Percentiles rank a stretch among this genome's conserved stretches.
Conservation (phyloP, 1,284 basidiomycete genomes). For the Boletus hoseneyae region DNA sequence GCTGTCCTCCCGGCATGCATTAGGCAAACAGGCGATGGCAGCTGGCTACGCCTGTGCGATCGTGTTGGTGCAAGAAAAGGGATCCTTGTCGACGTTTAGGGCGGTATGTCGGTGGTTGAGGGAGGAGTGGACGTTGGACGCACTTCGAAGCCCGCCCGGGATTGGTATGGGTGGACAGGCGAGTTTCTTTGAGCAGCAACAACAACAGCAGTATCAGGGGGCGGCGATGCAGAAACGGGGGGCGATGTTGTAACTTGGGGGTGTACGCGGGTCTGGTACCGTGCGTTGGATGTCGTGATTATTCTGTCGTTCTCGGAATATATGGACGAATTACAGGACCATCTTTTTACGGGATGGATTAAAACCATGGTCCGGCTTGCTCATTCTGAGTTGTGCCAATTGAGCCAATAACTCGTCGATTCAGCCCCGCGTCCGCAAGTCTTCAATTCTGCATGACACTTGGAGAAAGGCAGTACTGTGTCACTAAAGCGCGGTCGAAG, state of each 20-base stretch:
- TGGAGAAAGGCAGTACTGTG: no score
- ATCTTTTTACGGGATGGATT: no score
- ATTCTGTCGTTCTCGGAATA: not conserved
- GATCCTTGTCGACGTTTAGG: slow-evolving; percentile 79
- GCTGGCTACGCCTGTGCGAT: slow-evolving; percentile 41
- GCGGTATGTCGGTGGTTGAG: slow-evolving; percentile 68
- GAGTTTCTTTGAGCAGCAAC: slow-evolving; percentile 24
- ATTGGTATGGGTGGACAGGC: slow-evolving; percentile 10
- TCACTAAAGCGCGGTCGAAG: no score
- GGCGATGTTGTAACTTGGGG: slow-evolving; percentile 11
- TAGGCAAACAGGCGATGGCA: slow-evolving; percentile 20
- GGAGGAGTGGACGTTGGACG: slow-evolving; percentile 57
- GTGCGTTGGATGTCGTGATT: not conserved
- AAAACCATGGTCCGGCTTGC: no score
- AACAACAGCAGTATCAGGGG: slow-evolving; percentile 14
- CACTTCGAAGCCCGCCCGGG: slow-evolving; percentile 22
- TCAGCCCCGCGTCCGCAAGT: no score
- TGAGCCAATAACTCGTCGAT: no score
- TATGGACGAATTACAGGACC: not conserved
- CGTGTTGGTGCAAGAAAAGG: slow-evolving; percentile 84
- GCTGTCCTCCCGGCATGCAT: slow-evolving; percentile 30
- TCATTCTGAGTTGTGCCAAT: no score
- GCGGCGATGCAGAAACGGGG: slow-evolving; percentile 9
- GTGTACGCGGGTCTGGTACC: slow-evolving; percentile 10
- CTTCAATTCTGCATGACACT: no score